A percentile compares a stretch with the other conserved stretches of the same genome.
These are phyloP conservation scores for Umbellularia californica DNA, from an alignment of 164 flowering plant genomes.

Conservation along the genomic window DNA sequence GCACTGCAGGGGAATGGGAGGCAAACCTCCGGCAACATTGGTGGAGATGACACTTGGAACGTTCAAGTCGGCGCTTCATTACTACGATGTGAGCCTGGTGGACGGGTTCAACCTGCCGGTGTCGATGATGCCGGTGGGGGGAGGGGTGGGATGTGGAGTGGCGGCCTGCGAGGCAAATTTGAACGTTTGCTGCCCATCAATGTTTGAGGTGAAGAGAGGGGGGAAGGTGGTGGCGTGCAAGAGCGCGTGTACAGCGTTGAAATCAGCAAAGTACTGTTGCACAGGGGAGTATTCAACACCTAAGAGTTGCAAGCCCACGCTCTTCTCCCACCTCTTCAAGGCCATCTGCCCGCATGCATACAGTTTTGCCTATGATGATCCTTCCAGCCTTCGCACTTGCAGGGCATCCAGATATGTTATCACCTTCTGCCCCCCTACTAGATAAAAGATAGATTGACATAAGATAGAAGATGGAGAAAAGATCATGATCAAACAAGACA, in stretches of 20 bases:
- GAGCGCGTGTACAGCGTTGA: conserved; percentile 71
- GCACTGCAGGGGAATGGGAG: conserved; percentile 50
- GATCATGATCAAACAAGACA: too few species aligned
- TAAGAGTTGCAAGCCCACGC: conserved; percentile 53
- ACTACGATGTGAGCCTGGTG: conserved; percentile 73
- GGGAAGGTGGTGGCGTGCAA: conserved; percentile 71
- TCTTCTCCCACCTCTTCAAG: conserved; percentile 65
- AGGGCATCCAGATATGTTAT: conserved; percentile 77
- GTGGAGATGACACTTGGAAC: conserved; percentile 71
- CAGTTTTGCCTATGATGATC: conserved; percentile 84
- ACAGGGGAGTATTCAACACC: conserved; percentile 60
- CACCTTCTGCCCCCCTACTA: conserved; percentile 85
- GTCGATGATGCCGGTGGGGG: conserved; percentile 67
- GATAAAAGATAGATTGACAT: not conserved
- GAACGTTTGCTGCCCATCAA: conserved; percentile 62
- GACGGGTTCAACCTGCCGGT: conserved; percentile 84
- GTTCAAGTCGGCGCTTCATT: conserved; percentile 38
- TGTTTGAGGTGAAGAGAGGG: conserved; percentile 43
- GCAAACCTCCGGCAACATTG: conserved; percentile 59
- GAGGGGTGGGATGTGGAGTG: conserved; percentile 54
- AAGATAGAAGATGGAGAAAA: too few species aligned
- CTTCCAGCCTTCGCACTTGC: conserved; percentile 77
- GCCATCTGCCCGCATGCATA: conserved; percentile 87
- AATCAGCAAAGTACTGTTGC: conserved; percentile 66
- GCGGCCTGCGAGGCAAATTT: conserved; percentile 51